phyloP scores from a whole-genome alignment of 768 basidiomycete genomes.

The Amanita rubescens region DNA sequence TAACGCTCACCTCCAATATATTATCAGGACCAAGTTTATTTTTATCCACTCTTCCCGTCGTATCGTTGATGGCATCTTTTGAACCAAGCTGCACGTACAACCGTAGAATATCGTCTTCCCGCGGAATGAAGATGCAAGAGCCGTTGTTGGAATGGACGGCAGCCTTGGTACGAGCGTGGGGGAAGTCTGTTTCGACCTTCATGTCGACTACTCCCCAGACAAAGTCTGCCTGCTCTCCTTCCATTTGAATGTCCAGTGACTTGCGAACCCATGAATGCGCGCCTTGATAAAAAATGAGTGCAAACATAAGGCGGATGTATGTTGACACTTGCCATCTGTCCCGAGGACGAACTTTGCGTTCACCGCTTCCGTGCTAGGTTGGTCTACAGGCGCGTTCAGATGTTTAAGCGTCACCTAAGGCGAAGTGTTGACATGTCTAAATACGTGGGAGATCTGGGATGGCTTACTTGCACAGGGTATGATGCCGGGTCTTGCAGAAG shows the following conservation, averaged over 20 bases:
- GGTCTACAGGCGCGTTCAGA: slow-evolving; percentile 16
- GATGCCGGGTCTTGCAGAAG: slow-evolving; percentile 34
- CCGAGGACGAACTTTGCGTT: slow-evolving; percentile 72
- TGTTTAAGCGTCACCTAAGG: slow-evolving; percentile 39
- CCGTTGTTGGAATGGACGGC: slow-evolving; percentile 65
- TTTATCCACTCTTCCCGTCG: slow-evolving; percentile 48
- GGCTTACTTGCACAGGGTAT: slow-evolving; percentile 30
- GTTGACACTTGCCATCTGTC: slow-evolving; percentile 47
- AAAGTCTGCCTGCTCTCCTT: slow-evolving; percentile 70
- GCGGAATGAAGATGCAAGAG: slow-evolving; percentile 68
- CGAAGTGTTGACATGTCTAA: not conserved
- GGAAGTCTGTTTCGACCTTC: slow-evolving; percentile 66
- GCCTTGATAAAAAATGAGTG: slow-evolving; percentile 29
- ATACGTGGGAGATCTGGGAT: not conserved
- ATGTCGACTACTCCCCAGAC: slow-evolving; percentile 82
- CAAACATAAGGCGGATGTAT: not conserved
- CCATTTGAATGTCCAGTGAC: slow-evolving; percentile 54
- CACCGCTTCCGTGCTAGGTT: slow-evolving; percentile 43
- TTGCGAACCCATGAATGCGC: slow-evolving; percentile 85
- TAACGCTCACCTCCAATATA: slow-evolving; percentile 40
- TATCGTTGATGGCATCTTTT: slow-evolving; percentile 34
- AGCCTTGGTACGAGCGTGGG: slow-evolving; percentile 60
- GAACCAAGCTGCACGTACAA: slow-evolving; percentile 64
- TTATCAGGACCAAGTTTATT: slow-evolving; percentile 39
- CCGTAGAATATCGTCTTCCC: slow-evolving; percentile 60